Conservation (phyloP, 495 filamentous ascomycete species). For the Pseudomonodictys pantanalensis region DNA sequence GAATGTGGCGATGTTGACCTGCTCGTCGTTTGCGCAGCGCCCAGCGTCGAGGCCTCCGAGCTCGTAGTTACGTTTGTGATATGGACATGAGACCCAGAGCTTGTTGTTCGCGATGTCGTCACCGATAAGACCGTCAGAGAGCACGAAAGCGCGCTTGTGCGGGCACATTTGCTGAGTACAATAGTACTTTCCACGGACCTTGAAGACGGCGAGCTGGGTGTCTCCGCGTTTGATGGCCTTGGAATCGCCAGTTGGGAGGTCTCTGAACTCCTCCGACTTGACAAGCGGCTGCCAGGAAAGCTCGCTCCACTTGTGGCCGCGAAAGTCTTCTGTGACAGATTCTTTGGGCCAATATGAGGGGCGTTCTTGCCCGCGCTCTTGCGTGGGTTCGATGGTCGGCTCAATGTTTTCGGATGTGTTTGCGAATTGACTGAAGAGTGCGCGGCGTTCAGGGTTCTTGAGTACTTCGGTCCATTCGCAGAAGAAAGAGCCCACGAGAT, state of each 20-base stretch:
- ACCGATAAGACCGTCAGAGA: slow-evolving; percentile 86
- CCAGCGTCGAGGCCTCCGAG: slow-evolving; percentile 68
- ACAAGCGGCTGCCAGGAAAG: slow-evolving; percentile 86
- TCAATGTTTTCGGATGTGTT: slow-evolving; percentile 75
- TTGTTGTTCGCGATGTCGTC: slow-evolving; percentile 55
- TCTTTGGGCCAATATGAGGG: slow-evolving; percentile 84
- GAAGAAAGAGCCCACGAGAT: slow-evolving; percentile 84
- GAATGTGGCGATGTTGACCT: slow-evolving; percentile 83
- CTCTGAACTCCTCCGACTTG: slow-evolving; percentile 67
- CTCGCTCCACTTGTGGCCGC: slow-evolving; percentile 65
- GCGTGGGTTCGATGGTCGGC: slow-evolving; percentile 66
- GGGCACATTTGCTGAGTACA: slow-evolving; percentile 98
- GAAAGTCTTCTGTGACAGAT: slow-evolving; percentile 69
- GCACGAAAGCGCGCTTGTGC: slow-evolving; percentile 87
- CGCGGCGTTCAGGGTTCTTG: slow-evolving; percentile 62
- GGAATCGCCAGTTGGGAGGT: slow-evolving; percentile 66
- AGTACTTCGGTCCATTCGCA: slow-evolving; percentile 94
- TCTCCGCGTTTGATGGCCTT: slow-evolving; percentile 81
- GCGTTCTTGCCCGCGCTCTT: slow-evolving; percentile 71
- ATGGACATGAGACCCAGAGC: slow-evolving; percentile 85
- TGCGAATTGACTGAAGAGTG: slow-evolving; percentile 80
- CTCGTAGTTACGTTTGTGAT: slow-evolving; percentile 90
- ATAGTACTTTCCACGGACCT: slow-evolving; percentile 77
- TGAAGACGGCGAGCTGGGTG: slow-evolving; percentile 90
- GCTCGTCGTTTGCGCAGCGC: slow-evolving; percentile 71